Percentiles rank a stretch among this genome's conserved stretches.
Conservation (phyloP, 441 rosid genomes). For the Adansonia madagascariensis region DNA sequence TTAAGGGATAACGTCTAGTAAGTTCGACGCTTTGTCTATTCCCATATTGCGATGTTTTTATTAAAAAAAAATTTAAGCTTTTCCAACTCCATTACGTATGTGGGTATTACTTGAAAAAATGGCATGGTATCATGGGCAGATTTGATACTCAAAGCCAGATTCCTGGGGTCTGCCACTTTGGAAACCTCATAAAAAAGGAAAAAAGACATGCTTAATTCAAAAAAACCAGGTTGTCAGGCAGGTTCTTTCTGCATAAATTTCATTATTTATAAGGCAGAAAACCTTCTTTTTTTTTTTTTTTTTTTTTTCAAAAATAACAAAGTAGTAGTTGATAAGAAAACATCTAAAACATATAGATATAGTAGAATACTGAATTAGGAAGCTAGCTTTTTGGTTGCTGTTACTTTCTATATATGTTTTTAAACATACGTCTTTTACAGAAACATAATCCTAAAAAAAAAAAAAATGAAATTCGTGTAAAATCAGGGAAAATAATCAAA, state of each 20-base stretch:
- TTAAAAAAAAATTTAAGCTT: neutral
- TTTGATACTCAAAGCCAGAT: conserved; percentile 25
- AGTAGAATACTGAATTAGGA: neutral
- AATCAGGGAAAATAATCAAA: conserved; percentile 3
- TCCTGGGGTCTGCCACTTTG: conserved; percentile 16
- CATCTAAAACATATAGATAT: neutral
- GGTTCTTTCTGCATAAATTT: neutral
- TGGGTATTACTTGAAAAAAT: neutral
- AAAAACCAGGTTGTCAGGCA: conserved; percentile 33
- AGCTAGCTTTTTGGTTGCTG: neutral
- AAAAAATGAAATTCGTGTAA: neutral
- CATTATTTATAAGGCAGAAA: neutral
- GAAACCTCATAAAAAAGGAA: neutral
- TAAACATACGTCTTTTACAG: neutral
- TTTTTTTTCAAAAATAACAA: neutral
- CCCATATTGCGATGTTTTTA: too few species aligned
- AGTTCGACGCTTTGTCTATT: too few species aligned
- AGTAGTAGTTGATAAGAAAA: neutral
- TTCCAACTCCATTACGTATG: neutral
- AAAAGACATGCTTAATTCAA: conserved; percentile 24
- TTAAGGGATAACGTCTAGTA: too few species aligned
- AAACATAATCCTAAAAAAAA: neutral
- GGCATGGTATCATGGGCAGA: neutral
- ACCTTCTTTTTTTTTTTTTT: neutral
- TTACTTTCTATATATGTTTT: neutral